Evolutionary conservation across 768 basidiomycete species (phyloP).

Genomic region (Holtermanniella nyarrowii): DNA sequence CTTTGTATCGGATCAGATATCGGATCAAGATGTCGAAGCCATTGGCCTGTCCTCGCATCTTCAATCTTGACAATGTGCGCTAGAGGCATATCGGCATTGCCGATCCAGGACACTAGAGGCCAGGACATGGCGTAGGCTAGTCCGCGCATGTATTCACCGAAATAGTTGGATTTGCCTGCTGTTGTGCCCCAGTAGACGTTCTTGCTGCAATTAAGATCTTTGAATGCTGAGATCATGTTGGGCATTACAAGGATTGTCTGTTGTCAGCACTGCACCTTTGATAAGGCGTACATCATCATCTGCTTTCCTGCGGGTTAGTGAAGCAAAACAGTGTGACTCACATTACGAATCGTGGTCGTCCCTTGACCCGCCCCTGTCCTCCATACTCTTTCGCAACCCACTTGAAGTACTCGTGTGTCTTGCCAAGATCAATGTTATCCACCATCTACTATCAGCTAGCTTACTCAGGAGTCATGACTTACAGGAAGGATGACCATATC

Average conservation of each 20-base stretch:
- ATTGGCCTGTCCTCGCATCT: conserved; percentile 41
- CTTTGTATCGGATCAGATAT: conserved; percentile 37
- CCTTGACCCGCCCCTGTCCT: conserved; percentile 36
- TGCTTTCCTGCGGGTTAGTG: conserved; percentile 31
- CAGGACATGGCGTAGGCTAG: conserved; percentile 42
- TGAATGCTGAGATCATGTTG: conserved; percentile 39
- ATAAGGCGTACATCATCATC: conserved; percentile 40
- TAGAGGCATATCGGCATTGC: conserved; percentile 37
- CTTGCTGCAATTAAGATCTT: conserved; percentile 35
- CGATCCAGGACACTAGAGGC: conserved; percentile 43
- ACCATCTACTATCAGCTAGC: conserved; percentile 26
- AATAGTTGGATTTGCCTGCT: conserved; percentile 37
- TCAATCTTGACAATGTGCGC: conserved; percentile 41
- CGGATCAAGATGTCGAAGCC: conserved; percentile 40
- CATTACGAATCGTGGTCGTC: conserved; percentile 41
- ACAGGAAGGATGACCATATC: conserved; percentile 40
- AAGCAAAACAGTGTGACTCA: conserved; percentile 16
- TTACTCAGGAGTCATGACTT: conserved; percentile 3
- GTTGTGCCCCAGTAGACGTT: conserved; percentile 43
- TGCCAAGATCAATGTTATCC: conserved; percentile 41
- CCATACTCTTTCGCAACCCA: conserved; percentile 39
- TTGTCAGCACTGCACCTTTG: background rate
- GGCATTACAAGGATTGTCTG: conserved; percentile 43
- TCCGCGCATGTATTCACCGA: conserved; percentile 40
- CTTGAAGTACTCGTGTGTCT: conserved; percentile 41